Evolutionary conservation across 768 basidiomycete genomes (phyloP).

Genomic region (Gloeophyllum trabeum): DNA sequence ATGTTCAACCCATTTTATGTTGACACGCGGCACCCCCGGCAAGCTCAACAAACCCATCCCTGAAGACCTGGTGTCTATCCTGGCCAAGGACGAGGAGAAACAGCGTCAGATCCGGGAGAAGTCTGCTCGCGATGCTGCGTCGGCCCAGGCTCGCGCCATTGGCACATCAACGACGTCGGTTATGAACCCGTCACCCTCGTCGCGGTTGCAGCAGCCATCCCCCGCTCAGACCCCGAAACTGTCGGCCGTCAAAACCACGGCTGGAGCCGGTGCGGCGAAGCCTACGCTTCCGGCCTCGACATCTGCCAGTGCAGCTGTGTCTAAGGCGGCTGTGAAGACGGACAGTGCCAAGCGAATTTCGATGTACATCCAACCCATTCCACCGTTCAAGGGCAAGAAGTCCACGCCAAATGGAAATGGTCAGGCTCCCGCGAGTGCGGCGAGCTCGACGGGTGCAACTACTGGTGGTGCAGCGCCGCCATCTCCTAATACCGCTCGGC

Average conservation of each 20-base stretch:
- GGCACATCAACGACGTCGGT: constrained; percentile 31
- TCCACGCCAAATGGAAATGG: constrained; percentile 17
- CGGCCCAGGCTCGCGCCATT: constrained; percentile 59
- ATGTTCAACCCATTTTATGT: not conserved
- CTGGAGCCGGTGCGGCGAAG: constrained; percentile 27
- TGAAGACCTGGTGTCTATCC: constrained; percentile 83
- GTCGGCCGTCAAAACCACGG: constrained; percentile 18
- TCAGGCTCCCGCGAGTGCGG: constrained; percentile 10
- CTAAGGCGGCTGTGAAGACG: constrained; percentile 1
- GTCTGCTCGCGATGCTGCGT: constrained; percentile 54
- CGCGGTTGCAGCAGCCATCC: constrained; percentile 22
- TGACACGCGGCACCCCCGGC: not conserved
- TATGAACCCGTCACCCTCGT: constrained; percentile 26
- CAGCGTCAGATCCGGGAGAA: constrained; percentile 77
- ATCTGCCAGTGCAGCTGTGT: constrained; percentile 2
- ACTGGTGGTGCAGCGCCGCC: constrained; percentile 27
- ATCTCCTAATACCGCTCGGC: constrained; percentile 45
- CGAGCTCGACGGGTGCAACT: constrained; percentile 13
- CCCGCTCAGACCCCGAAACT: constrained; percentile 19
- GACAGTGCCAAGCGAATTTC: constrained; percentile 19
- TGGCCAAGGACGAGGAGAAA: constrained; percentile 91
- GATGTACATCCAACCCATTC: constrained; percentile 86
- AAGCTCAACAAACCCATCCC: constrained; percentile 94
- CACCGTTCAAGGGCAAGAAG: constrained; percentile 71
- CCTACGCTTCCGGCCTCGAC: constrained; percentile 5